A percentile compares a stretch with the other conserved stretches of the same genome.
These are phyloP conservation scores for Basipetospora chlamydospora DNA, from an alignment of 2,329 filamentous ascomycete species.

Conservation along the genomic window DNA sequence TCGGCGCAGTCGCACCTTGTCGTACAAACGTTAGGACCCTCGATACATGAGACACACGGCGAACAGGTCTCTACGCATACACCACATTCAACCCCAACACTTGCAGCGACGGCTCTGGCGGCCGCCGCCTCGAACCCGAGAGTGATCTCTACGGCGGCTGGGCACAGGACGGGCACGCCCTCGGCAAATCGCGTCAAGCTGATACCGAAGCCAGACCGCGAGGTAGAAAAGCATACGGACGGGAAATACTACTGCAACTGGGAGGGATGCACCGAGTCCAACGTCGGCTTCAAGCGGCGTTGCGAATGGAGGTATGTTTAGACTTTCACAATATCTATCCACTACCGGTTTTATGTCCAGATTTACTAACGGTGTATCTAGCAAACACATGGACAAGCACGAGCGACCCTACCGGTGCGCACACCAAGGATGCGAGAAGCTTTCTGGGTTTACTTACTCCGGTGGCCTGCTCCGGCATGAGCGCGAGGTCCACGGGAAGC, in stretches of 20 bases:
- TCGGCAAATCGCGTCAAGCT: conserved; percentile 28
- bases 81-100: background rate
- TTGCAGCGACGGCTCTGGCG: background rate
- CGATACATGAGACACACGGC: conserved; percentile 18
- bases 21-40: conserved; percentile 12
- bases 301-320: conserved; percentile 83
- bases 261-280: conserved; percentile 50
- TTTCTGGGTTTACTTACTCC: conserved; percentile 89
- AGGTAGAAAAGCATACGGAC: conserved; percentile 46
- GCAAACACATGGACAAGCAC: conserved; percentile 98
- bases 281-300: conserved; percentile 58
- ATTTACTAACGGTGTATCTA: conserved; percentile 23
- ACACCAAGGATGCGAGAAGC: conserved; percentile 72
- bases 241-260: conserved; percentile 68
- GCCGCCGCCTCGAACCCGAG: background rate
- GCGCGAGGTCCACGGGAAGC: conserved; percentile 83
- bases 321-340: background rate
- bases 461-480: conserved; percentile 82
- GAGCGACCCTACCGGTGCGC: conserved; percentile 82
- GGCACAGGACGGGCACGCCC: background rate
- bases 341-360: no score
- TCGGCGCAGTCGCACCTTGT: background rate
- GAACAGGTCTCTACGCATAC: background rate
- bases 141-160: background rate
- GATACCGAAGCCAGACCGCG: conserved; percentile 44